Conservation (phyloP, 2,329 filamentous ascomycete genomes). For the Juglanconis juglandina region DNA sequence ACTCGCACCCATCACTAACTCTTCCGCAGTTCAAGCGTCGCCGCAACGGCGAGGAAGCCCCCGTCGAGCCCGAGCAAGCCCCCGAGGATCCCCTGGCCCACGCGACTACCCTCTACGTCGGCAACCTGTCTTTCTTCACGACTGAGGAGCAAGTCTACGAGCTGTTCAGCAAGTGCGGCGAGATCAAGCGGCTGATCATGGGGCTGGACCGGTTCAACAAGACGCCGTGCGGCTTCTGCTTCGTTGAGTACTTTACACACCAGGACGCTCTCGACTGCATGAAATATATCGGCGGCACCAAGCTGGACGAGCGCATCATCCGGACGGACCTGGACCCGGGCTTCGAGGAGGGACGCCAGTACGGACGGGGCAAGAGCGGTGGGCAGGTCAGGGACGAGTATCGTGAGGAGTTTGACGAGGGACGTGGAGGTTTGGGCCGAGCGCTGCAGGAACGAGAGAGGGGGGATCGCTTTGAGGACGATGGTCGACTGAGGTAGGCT, state of each 20-base stretch:
- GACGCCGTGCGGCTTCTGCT: slow-evolving; percentile 98
- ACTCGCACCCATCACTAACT: slow-evolving; percentile 18
- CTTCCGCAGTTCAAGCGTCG: slow-evolving; percentile 53
- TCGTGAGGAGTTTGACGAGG: slow-evolving; percentile 93
- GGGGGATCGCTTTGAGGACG: slow-evolving; percentile 21
- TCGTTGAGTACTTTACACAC: slow-evolving; percentile 98
- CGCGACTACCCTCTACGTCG: slow-evolving; percentile 94
- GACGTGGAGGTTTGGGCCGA: slow-evolving; percentile 82
- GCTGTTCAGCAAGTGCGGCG: slow-evolving; percentile 91
- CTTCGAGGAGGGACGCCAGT: slow-evolving; percentile 93
- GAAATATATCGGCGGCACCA: slow-evolving; percentile 98
- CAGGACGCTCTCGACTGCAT: slow-evolving; percentile 96
- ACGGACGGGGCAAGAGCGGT: slow-evolving; percentile 90
- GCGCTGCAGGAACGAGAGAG: slow-evolving; percentile 58
- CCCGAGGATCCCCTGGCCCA: slow-evolving; percentile 76
- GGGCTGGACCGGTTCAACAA: slow-evolving; percentile 95
- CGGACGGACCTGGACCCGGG: slow-evolving; percentile 93
- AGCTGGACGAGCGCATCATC: slow-evolving; percentile 95
- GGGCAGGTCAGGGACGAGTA: slow-evolving; percentile 98
- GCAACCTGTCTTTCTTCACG: slow-evolving; percentile 97
- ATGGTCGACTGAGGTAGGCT: neutral
- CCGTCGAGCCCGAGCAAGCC: slow-evolving; percentile 45
- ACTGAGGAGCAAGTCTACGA: slow-evolving; percentile 99
- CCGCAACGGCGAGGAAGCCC: slow-evolving; percentile 52
- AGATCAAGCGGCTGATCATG: slow-evolving; percentile 98